Base-by-base conservation (phyloP, 306 rosid species). In the Cucumis hystrix region DNA sequence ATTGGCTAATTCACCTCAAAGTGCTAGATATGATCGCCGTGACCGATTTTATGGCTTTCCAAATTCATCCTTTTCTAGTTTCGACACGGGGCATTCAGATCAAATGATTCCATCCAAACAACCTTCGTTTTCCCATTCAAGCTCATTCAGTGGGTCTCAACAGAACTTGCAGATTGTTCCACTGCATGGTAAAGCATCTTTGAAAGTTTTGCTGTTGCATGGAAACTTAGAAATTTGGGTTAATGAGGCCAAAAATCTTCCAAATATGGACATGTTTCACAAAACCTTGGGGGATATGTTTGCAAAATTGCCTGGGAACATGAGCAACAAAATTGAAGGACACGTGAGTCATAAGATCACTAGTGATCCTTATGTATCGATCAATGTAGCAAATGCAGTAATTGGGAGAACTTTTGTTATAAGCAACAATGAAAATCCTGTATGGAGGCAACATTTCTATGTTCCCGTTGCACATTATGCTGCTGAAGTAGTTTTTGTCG, bases 251-350 rank as follows among this genome's bases (percentile, higher is more conserved):
- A 83, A 56, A 35, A 82, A 91, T 80, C 97, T 95, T 83, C 99
- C 99, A 6, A 95, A 95, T 80, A 87, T 92, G 97, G 99, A 95
- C 85, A 90, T 90, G 97, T 95, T 95, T 83, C 99, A 95, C 82
- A 95, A 86, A 76, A 92, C 97, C 39, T 82, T 92, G 66, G 97
- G 93, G 54, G 97, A 89, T 76, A 10, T 95, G 87, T 83, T 95
- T 78, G 58, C 83, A 35, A 89, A 6, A 41, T 81, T 90, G 30
- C 93, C 94, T 28, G 90, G 87, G 81, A 87, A 82, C 72, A 74
- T 82, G 84, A 47, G 81, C 74, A 86, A 77, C 83, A 89, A 89
- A 83, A 57, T 86, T 23, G 91, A 94, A 74, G 96, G 94, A 55
- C 84, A 81, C 10, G 43, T 84, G 78, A 87, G 72, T 78, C 79